Evolutionary conservation across 2,329 filamentous ascomycete species (phyloP), one percentile per base, ranked within the genome.

Genomic region (Grosmannia serpens): DNA sequence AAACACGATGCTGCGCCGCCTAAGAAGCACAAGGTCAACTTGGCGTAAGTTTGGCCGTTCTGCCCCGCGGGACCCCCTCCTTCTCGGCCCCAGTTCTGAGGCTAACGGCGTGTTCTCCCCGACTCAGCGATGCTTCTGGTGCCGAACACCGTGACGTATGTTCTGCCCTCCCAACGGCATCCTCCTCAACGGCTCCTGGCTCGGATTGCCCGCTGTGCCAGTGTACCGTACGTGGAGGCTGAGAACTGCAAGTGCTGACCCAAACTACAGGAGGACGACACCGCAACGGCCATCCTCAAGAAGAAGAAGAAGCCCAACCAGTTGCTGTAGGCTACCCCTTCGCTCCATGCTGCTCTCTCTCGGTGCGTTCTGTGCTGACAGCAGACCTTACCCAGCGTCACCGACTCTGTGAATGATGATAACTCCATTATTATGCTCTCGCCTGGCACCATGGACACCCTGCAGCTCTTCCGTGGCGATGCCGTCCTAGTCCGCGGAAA

Each of bases 251-350:
- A 41, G 35, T 24, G 53, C 58, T 53, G 29, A 47, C 53, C 4
- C 29, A 15, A 15, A 20, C 11, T 10, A n/a, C 69, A 95, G 86
- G 86, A 90, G 68, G 89, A 96, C 73, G 94, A 96, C 71, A 90
- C 87, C 62, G 85, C 94, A 57, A 99, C 94, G 52, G 94, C 94
- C 66, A 99, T 99, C 68, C 84, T 99, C 70, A 97, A 96, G 81
- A 97, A 97, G 84, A 99, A 99, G 88, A 99, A 99, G 91, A 99
- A 99, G 89, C 91, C 91, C 68, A 99, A 99, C 77, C 95, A 92
- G 70, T 77, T 99, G 73, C 95, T 99, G 91, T 95, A 81, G 74
- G 67, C 64, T 11, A 33, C 27, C 44, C n/a, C 35, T 26, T 26
- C 8, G 17, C 24, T 9, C n/a, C 4, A 35, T 6, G 6, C 6